Evolutionary conservation across 371 early-diverging fungal genomes (phyloP), one percentile per base, ranked within the genome.

Genomic region (Mortierella sp.): DNA sequence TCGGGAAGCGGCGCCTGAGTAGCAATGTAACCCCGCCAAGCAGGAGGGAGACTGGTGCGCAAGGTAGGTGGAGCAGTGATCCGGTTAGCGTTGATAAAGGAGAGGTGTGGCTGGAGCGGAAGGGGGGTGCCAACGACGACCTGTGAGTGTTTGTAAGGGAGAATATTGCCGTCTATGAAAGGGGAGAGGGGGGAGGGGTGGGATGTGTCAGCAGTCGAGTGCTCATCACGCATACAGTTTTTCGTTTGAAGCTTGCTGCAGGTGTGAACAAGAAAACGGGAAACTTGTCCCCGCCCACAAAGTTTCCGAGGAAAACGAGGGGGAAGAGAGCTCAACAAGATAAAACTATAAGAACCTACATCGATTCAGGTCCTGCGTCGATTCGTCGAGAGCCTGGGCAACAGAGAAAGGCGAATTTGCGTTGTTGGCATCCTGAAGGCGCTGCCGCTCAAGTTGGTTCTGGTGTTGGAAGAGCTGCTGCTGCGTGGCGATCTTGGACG

Each of bases 1-100:
- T 83, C 71, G 2, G 81, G 80, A 16, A 95, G 71, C 9, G 98
- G 98, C 0, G 96, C 98, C 79, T 98, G 98, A 2, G 96, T 88
- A 3, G 94, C 94, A 56, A 97, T 95, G 68, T 95, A 98, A 24
- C 67, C 60, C 19, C 67, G 55, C 57, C 60, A 67, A 14, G 50
- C 19, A 0, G 14, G 4, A 2, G 76, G 76, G 1, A 74, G 63
- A 16, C 68, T 68, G 16, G 57, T 12, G 1, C 53, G 56, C 12
- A 74, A 50, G 0, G 16, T 17, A 5, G 48, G 34, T 2, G 76
- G 76, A 0, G 68, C 50, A 1, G 76, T 60, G 45, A 74, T 67
- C 8, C 63, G 60, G 47, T 60, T 74, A 54, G 76, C 76, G 43
- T 74, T 74, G 27, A 74, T 74, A 47, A 40, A 74, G 6, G 60